phyloP scores from a whole-genome alignment of 306 rosid genomes.

The Carpinus viminea region DNA sequence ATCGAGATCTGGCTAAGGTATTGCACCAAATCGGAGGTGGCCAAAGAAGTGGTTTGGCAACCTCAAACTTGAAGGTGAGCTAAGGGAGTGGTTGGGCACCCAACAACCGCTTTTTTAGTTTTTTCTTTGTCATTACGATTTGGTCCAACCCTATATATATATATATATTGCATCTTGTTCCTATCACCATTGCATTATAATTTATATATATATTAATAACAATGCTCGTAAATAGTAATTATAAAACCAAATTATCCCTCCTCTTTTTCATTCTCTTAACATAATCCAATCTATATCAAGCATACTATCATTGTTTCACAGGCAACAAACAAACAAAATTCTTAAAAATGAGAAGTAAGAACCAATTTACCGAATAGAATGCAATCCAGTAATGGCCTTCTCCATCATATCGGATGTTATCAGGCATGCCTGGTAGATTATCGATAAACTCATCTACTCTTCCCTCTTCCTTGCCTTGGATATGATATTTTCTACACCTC shows the following conservation, averaged over 20 bases:
- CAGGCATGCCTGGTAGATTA: constrained; percentile 56
- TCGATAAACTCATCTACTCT: constrained; percentile 45
- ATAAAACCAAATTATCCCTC: background rate
- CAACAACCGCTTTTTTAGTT: too few relatives aligned
- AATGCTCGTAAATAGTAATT: background rate
- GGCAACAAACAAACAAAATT: background rate
- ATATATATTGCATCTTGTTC: too few relatives aligned
- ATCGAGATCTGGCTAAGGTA: too few relatives aligned
- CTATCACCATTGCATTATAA: background rate
- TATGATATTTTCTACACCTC: constrained; percentile 57
- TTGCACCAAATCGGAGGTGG: too few relatives aligned
- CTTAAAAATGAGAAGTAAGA: background rate
- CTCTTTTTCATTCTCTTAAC: background rate
- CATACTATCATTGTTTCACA: background rate
- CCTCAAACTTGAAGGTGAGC: too few relatives aligned
- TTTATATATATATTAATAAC: background rate
- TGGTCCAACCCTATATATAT: too few relatives aligned
- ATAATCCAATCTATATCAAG: background rate
- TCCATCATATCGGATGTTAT: constrained; percentile 69
- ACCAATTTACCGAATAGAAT: constrained; percentile 28
- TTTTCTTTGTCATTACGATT: too few relatives aligned
- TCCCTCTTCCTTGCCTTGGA: constrained; percentile 55
- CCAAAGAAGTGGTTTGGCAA: too few relatives aligned
- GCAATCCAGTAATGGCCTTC: constrained; percentile 64
- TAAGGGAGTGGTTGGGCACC: too few relatives aligned